phyloP scores from a whole-genome alignment of 1,139 yeast genomes.

The Pichia sp. region DNA sequence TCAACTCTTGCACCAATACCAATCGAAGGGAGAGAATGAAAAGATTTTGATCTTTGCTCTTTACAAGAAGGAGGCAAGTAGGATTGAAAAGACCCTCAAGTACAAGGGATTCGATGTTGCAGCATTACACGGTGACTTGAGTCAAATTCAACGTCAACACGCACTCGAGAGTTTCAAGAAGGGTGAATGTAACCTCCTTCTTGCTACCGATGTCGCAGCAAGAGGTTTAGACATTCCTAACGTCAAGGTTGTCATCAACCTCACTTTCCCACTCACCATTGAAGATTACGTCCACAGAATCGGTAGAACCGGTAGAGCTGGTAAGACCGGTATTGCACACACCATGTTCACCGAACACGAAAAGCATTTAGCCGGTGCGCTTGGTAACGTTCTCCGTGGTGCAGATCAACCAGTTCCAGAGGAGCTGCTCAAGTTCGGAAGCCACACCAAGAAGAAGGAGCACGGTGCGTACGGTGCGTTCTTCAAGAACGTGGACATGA shows the following conservation, averaged over 20 bases:
- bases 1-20: conserved; percentile 67
- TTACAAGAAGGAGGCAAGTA: conserved; percentile 92
- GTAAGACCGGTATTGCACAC: conserved; percentile 89
- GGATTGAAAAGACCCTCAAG: conserved; percentile 72
- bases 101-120: conserved; percentile 76
- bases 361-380: conserved; percentile 92
- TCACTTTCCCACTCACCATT: conserved; percentile 95
- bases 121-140: conserved; percentile 93
- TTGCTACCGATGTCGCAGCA: conserved; percentile 99
- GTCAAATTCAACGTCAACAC: conserved; percentile 85
- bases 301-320: conserved; percentile 99
- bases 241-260: conserved; percentile 90
- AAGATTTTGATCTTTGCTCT: conserved; percentile 88
- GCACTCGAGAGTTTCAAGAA: conserved; percentile 81
- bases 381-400: conserved; percentile 84
- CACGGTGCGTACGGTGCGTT: conserved; percentile 97
- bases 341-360: conserved; percentile 96
- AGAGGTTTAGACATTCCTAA: conserved; percentile 98
- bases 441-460: conserved; percentile 95
- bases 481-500: conserved; percentile 83
- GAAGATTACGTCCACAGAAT: conserved; percentile 98
- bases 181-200: conserved; percentile 67
- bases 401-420: conserved; percentile 98
- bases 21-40: conserved; percentile 55
- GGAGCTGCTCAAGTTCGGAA: conserved; percentile 88